Percentiles rank a stretch among this genome's conserved stretches.
These are phyloP conservation scores for Cymodocea nodosa DNA, from an alignment of 116 monocot species.

Conservation along the genomic window DNA sequence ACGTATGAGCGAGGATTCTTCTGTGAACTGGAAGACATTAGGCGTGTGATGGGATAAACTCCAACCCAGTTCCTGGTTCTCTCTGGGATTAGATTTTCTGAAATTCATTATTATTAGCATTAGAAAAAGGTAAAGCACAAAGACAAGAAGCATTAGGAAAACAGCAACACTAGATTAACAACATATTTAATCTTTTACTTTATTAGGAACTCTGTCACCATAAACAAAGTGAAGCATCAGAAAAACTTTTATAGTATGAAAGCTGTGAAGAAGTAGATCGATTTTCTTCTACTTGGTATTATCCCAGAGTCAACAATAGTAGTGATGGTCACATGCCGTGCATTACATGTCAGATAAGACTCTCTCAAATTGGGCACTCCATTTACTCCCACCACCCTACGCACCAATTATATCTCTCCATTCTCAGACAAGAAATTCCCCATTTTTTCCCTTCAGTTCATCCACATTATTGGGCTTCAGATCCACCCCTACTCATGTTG, in stretches of 20 bases:
- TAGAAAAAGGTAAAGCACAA: too few relatives aligned
- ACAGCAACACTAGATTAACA: too few relatives aligned
- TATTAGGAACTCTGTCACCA: too few relatives aligned
- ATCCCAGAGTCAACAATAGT: not conserved
- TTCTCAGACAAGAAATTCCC: too few relatives aligned
- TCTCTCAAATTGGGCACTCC: not conserved
- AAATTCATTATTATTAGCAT: too few relatives aligned
- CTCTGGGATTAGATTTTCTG: too few relatives aligned
- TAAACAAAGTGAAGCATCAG: not conserved
- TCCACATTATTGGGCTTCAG: not conserved
- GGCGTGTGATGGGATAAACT: too few relatives aligned
- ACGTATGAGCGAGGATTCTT: not conserved
- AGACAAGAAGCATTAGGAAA: too few relatives aligned
- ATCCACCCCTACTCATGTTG: not conserved
- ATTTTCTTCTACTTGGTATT: not conserved
- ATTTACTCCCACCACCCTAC: constrained; percentile 3
- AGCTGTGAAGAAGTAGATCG: not conserved
- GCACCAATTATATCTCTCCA: not conserved
- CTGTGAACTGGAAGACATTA: not conserved
- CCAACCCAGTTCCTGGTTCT: too few relatives aligned
- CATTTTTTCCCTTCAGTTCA: too few relatives aligned
- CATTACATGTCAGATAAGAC: constrained; percentile 1
- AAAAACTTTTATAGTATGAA: not conserved
- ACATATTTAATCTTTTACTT: too few relatives aligned
- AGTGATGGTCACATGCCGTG: not conserved